Evolutionary conservation across 495 filamentous ascomycete species (phyloP).

Genomic region (Hypoxylon trugodes): DNA sequence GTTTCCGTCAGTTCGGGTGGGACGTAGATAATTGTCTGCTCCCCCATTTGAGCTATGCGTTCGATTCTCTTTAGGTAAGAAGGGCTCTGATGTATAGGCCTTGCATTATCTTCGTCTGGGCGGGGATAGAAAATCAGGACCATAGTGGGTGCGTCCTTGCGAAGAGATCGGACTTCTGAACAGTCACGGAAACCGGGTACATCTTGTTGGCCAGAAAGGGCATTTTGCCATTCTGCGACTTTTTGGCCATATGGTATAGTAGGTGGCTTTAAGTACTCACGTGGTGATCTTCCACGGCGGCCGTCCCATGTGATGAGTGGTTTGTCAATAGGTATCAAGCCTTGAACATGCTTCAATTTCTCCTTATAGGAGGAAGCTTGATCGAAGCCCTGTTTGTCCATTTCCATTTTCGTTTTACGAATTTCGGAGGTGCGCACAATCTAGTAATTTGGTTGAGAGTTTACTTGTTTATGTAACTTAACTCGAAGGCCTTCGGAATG

Average conservation of each 20-base stretch:
- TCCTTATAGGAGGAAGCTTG: slow-evolving; percentile 21
- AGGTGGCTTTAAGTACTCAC: slow-evolving; percentile 25
- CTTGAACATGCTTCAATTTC: slow-evolving; percentile 17
- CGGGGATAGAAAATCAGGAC: slow-evolving; percentile 36
- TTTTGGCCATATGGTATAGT: slow-evolving; percentile 15
- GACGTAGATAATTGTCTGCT: slow-evolving; percentile 35
- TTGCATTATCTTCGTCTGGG: slow-evolving; percentile 23
- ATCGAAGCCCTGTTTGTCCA: slow-evolving; percentile 3
- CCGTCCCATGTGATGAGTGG: slow-evolving; percentile 34
- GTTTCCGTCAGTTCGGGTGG: slow-evolving; percentile 24
- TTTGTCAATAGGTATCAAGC: slow-evolving; percentile 25
- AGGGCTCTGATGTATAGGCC: slow-evolving; percentile 23
- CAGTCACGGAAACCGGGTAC: slow-evolving; percentile 2
- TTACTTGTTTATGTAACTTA: no score
- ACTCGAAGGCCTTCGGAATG: no score
- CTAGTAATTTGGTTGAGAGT: no score
- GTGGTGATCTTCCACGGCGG: slow-evolving; percentile 25
- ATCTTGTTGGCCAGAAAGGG: slow-evolving; percentile 17
- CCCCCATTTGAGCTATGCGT: slow-evolving; percentile 31
- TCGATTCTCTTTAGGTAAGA: slow-evolving; percentile 36
- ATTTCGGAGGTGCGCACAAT: no score
- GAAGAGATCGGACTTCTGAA: slow-evolving; percentile 18
- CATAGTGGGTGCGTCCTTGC: slow-evolving; percentile 25
- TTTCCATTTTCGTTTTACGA: slow-evolving; percentile 3
- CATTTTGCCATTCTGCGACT: slow-evolving; percentile 27